These are phyloP conservation scores for Boletus reticuloceps DNA, from an alignment of 768 basidiomycete species.

Conservation along the genomic window DNA sequence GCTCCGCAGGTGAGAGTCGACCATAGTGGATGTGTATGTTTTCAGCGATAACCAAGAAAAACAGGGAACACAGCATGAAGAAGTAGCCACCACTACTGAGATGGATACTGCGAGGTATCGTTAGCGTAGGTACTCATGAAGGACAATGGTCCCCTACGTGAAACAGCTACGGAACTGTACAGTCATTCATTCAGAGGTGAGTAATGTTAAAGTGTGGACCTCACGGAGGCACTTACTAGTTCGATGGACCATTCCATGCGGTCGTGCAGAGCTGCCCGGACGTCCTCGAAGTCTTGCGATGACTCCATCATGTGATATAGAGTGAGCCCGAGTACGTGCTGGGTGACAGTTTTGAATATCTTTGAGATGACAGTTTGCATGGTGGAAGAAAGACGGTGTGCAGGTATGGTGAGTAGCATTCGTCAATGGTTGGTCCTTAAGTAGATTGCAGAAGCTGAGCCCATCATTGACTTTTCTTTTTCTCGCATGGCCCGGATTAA, in stretches of 20 bases:
- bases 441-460: no score
- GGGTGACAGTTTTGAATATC: neutral
- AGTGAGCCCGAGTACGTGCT: slow-evolving; percentile 6
- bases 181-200: neutral
- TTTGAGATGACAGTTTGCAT: slow-evolving; percentile 10
- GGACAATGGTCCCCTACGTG: slow-evolving; percentile 5
- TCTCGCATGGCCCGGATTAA: neutral
- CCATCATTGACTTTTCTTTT: neutral
- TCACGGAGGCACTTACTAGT: slow-evolving; percentile 7
- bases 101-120: slow-evolving; percentile 15
- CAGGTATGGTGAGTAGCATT: neutral
- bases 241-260: slow-evolving; percentile 23
- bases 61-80: slow-evolving; percentile 12
- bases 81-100: slow-evolving; percentile 3
- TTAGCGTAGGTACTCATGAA: neutral
- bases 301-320: slow-evolving; percentile 16
- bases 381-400: neutral
- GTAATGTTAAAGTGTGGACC: neutral
- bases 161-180: slow-evolving; percentile 14
- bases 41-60: slow-evolving; percentile 19
- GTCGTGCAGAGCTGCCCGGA: slow-evolving; percentile 15
- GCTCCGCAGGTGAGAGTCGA: slow-evolving; percentile 19
- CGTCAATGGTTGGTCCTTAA: no score
- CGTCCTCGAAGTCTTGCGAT: slow-evolving; percentile 21
- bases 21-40: slow-evolving; percentile 17